Evolutionary conservation across 2,329 filamentous ascomycete species (phyloP), one percentile per base, ranked within the genome.

Genomic region (Xylariaceae sp.): DNA sequence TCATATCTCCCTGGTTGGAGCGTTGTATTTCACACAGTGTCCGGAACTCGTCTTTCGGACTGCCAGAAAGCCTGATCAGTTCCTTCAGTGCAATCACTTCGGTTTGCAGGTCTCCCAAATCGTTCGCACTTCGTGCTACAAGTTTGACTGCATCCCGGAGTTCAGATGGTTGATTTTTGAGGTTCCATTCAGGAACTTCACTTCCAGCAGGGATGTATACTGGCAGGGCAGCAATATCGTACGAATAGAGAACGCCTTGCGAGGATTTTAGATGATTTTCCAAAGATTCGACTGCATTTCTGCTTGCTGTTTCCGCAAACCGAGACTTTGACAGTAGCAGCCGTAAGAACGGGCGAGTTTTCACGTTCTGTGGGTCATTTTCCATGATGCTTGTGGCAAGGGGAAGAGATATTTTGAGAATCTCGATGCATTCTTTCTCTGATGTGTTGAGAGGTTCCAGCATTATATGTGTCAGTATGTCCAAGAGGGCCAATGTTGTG

Each of bases 171-270:
- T 57, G 53, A 16, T 59, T 49, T 11, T 10, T 17, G 2, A 36
- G 12, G 1, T 38, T 51, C 61, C 61, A 63, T 6, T 55, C 53
- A 7, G 60, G 59, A 13, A 50, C 60, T 34, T 63, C 60, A 5
- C 13, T 31, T 1, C 42, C 45, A 0, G 36, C 34, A 14, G 61
- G 59, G 2, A 60, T 42, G 31, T 63, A 63, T 31, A 50, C 45
- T 17, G 57, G 60, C 17, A 63, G 31, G 6, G 22, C 44, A 17
- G 45, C 36, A 19, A 44, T 45, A 45, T 52, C 56, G 2, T 31
- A 11, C 7, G 51, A 34, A 31, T 56, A 51, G 5, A 45, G 40
- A 12, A 58, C 4, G 1, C 55, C 58, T 9, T 36, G 50, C 0
- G 50, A 56, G 28, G 38, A 52, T 36, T 44, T 22, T 33, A 60